Evolutionary conservation across 2,329 filamentous ascomycete species (phyloP).

Genomic region (Neodidymelliopsis sp.): DNA sequence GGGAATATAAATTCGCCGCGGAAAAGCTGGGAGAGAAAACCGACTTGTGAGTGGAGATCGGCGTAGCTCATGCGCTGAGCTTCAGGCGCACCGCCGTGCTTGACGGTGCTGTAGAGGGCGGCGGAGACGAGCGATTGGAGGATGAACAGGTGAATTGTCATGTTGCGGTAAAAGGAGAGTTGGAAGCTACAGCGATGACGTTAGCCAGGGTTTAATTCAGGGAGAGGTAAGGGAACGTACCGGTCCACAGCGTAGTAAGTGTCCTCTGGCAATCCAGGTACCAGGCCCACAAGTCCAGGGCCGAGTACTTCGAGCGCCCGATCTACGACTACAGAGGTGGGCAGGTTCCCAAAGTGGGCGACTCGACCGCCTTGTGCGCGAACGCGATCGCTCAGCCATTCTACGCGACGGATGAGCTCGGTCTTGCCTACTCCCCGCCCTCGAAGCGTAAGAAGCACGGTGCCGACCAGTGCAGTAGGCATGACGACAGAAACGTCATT

Average conservation of each 20-base stretch:
- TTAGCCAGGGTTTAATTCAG: slow-evolving; percentile 13
- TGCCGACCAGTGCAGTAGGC: slow-evolving; percentile 96
- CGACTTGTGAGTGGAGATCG: slow-evolving; percentile 78
- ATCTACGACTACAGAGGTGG: slow-evolving; percentile 83
- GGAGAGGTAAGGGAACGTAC: slow-evolving; percentile 22
- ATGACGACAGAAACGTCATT: slow-evolving; percentile 97
- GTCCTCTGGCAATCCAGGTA: slow-evolving; percentile 82
- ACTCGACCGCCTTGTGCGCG: slow-evolving; percentile 88
- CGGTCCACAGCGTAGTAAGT: slow-evolving; percentile 95
- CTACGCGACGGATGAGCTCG: slow-evolving; percentile 84
- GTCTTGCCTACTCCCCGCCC: slow-evolving; percentile 89
- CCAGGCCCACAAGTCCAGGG: slow-evolving; percentile 81
- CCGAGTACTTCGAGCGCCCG: slow-evolving; percentile 91
- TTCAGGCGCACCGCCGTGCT: slow-evolving; percentile 84
- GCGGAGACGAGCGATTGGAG: slow-evolving; percentile 89
- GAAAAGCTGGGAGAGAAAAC: slow-evolving; percentile 90
- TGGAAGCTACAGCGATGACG: slow-evolving; percentile 71
- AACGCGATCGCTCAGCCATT: slow-evolving; percentile 87
- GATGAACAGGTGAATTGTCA: slow-evolving; percentile 99
- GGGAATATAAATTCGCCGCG: slow-evolving; percentile 97
- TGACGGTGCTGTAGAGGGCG: slow-evolving; percentile 89
- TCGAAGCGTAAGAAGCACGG: slow-evolving; percentile 86
- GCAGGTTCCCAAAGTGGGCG: slow-evolving; percentile 85
- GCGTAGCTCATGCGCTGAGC: slow-evolving; percentile 80
- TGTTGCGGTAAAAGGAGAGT: slow-evolving; percentile 97